These are phyloP conservation scores for Plasmodium reichenowi DNA, from an alignment of 169 alveolate genomes.

Conservation along the genomic window DNA sequence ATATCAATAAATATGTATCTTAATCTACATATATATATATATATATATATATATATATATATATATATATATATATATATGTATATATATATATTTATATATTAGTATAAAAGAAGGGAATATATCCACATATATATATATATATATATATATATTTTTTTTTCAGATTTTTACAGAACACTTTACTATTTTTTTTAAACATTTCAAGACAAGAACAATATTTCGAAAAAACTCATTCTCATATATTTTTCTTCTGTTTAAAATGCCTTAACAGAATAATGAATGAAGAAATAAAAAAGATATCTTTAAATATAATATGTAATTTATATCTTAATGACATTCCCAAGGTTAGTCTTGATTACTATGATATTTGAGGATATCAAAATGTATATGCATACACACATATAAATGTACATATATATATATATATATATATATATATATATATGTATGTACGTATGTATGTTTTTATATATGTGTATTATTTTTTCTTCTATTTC, in stretches of 20 bases:
- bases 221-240: slow-evolving; percentile 19
- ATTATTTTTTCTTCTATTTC: slow-evolving; percentile 4
- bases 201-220: slow-evolving; percentile 45
- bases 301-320: slow-evolving; percentile 36
- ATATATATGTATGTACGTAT: too few species aligned
- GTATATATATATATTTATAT: neutral
- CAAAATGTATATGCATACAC: neutral
- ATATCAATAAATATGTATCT: neutral
- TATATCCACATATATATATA: too few species aligned
- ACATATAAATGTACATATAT: too few species aligned
- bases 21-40: too few species aligned
- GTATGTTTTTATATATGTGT: too few species aligned
- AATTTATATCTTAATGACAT: slow-evolving; percentile 36
- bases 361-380: neutral
- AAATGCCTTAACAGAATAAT: slow-evolving; percentile 6
- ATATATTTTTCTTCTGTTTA: slow-evolving; percentile 4
- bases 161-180: slow-evolving; percentile 23
- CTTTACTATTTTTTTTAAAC: slow-evolving; percentile 18
- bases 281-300: slow-evolving; percentile 39
- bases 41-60: neutral
- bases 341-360: slow-evolving; percentile 24
- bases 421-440: too few species aligned
- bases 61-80: neutral
- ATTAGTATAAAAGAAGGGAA: too few species aligned
- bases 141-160: neutral